phyloP scores from a whole-genome alignment of 345 rosid genomes.

The Melaleuca alternifolia region DNA sequence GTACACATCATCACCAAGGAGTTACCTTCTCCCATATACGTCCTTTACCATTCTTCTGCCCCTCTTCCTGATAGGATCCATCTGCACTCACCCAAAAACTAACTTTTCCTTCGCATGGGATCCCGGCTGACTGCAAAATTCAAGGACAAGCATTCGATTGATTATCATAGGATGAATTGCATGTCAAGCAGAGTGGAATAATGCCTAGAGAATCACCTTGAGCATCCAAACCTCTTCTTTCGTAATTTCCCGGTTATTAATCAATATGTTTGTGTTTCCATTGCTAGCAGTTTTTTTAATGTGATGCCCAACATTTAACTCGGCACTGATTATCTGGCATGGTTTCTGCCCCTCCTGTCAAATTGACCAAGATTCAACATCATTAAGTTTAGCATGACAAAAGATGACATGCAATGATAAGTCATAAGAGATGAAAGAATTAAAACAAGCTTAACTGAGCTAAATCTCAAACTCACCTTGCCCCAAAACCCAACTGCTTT shows the following conservation, averaged over 20 bases:
- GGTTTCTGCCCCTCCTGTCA: slow-evolving; percentile 74
- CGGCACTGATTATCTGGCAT: slow-evolving; percentile 56
- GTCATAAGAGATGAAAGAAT: background rate
- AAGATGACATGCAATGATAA: background rate
- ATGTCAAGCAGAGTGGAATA: slow-evolving; percentile 1
- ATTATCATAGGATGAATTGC: background rate
- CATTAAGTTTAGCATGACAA: background rate
- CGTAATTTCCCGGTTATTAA: slow-evolving; percentile 69
- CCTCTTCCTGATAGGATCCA: slow-evolving; percentile 69
- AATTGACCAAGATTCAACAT: slow-evolving; percentile 5
- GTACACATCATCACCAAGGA: background rate
- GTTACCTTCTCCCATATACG: slow-evolving; percentile 61
- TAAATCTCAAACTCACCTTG: slow-evolving; percentile 40
- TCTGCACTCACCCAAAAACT: slow-evolving; percentile 58
- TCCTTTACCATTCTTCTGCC: slow-evolving; percentile 43
- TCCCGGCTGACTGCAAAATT: slow-evolving; percentile 40
- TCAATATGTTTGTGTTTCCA: slow-evolving; percentile 47
- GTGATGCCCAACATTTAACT: slow-evolving; percentile 40
- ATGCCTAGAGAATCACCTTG: slow-evolving; percentile 31
- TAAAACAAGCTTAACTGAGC: background rate
- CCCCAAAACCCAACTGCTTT: slow-evolving; percentile 84
- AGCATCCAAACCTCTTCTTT: slow-evolving; percentile 51
- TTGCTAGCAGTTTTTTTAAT: slow-evolving; percentile 47
- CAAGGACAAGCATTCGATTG: background rate
- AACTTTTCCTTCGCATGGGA: slow-evolving; percentile 63